Base-by-base conservation (phyloP, 768 basidiomycete species). In the Rhizopogon vesiculosus region DNA sequence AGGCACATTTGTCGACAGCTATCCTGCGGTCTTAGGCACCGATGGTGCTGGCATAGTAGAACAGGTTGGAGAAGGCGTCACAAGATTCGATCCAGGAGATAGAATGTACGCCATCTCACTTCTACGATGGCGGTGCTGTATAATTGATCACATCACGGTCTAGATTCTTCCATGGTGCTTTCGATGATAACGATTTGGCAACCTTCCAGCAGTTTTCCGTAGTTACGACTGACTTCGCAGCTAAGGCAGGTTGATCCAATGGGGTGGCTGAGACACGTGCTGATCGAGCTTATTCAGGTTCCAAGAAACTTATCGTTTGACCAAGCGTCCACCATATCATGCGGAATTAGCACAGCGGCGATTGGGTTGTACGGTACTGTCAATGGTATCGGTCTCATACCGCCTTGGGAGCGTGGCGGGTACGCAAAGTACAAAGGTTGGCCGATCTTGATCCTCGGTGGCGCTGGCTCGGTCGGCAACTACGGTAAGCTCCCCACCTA, bases 1-100 rank as follows among this genome's bases (percentile, higher is more conserved):
- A 46, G 73, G 72, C 2, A 59, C 70, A 28, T 72, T 73, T 53
- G 63, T 76, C 41, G 69, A 72, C 22, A 59, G 70, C 16, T 83
- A 68, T 57, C 83, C 79, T 12, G 73, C 73, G 5, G 66, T 83
- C 1, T 55, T 78, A 0, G 83, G 83, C 1, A 68, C 64, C 8
- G 83, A 85, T 51, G 69, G 73, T 35, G 77, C 83, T 41, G 84
- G 84, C 5, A 73, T 76, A 1, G 76, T 85, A 6, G 76, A 74
- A 22, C 74, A 69, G 33, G 70, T 84, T 44, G 84, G 83, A 2
- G 76, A 77, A 54, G 78, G 76, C 1, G 82, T 85, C 7, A 72
- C 67, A 13, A 68, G 69, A 33, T 77, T 82, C 62, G 70, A 77
- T 56, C 71, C 72, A 29, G 83, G 82, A 2, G 81, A 84, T 63